A percentile compares a stretch with the other conserved stretches of the same genome.
phyloP scores from a whole-genome alignment of 192 early-diverging fungal genomes.

The Entophlyctis luteolus region DNA sequence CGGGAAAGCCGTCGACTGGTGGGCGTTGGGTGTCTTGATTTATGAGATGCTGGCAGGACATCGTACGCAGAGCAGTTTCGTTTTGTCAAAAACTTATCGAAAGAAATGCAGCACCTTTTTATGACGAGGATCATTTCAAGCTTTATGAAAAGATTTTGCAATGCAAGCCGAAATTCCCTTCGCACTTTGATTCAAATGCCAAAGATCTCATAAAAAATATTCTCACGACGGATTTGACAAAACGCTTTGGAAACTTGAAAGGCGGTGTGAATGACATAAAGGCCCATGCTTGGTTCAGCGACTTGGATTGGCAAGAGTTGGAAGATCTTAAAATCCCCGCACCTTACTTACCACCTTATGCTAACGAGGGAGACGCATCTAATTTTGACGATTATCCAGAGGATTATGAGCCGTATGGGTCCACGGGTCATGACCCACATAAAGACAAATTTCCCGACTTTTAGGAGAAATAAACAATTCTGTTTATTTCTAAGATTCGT shows the following conservation, averaged over 20 bases:
- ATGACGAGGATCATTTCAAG: constrained; percentile 26
- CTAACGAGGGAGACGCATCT: constrained; percentile 82
- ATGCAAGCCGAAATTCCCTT: constrained; percentile 40
- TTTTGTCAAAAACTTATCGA: background rate
- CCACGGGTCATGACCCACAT: constrained; percentile 63
- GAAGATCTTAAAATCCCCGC: constrained; percentile 68
- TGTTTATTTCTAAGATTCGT: constrained; percentile 1
- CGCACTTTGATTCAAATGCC: constrained; percentile 27
- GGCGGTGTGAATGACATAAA: constrained; percentile 40
- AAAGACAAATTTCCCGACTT: constrained; percentile 72
- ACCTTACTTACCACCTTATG: constrained; percentile 79
- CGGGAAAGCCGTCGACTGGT: constrained; percentile 93
- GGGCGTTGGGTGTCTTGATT: constrained; percentile 86
- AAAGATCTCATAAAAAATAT: constrained; percentile 36
- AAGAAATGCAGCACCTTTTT: constrained; percentile 28
- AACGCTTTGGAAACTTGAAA: constrained; percentile 41
- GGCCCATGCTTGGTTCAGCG: constrained; percentile 34
- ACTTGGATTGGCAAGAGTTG: constrained; percentile 55
- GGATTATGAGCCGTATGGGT: constrained; percentile 83
- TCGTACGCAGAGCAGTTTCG: background rate
- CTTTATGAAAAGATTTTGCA: constrained; percentile 48
- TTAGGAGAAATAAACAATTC: no score
- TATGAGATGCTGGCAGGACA: constrained; percentile 59
- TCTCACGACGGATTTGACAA: constrained; percentile 27
- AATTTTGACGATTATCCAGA: constrained; percentile 95